Evolutionary conservation across 129 eudicot genomes (phyloP).

Genomic region (Tanacetum coccineum): DNA sequence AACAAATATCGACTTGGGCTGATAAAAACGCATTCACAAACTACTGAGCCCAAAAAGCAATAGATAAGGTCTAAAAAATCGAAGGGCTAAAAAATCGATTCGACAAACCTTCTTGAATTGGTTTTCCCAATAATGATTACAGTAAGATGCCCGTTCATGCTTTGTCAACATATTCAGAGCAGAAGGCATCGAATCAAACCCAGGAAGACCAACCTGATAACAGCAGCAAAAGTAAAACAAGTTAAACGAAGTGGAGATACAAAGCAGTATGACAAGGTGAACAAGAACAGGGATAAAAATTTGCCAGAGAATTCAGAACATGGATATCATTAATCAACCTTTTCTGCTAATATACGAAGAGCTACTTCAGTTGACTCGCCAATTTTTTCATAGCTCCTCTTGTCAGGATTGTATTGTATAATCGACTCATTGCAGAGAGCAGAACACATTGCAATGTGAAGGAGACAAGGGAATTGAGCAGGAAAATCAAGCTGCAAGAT

Average conservation of each 20-base stretch:
- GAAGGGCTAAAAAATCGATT: no score
- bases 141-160: constrained; percentile 93
- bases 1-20: no score
- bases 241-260: not conserved
- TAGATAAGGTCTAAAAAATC: not conserved
- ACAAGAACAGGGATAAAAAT: not conserved
- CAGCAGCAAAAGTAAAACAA: constrained; percentile 13
- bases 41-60: no score
- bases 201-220: constrained; percentile 95
- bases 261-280: not conserved
- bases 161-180: constrained; percentile 90
- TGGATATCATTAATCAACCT: constrained; percentile 41
- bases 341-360: constrained; percentile 92
- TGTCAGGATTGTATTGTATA: constrained; percentile 93
- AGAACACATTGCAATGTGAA: constrained; percentile 98
- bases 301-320: constrained; percentile 2
- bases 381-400: constrained; percentile 83
- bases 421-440: constrained; percentile 95
- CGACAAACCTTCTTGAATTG: constrained; percentile 82
- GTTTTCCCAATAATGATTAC: constrained; percentile 97
- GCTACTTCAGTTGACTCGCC: constrained; percentile 99
- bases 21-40: no score
- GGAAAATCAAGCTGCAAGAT: constrained; percentile 87
- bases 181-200: constrained; percentile 98
- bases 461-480: constrained; percentile 89